Base-by-base conservation (phyloP, 352 stramenopile genomes). In the Phytophthora multivora region DNA sequence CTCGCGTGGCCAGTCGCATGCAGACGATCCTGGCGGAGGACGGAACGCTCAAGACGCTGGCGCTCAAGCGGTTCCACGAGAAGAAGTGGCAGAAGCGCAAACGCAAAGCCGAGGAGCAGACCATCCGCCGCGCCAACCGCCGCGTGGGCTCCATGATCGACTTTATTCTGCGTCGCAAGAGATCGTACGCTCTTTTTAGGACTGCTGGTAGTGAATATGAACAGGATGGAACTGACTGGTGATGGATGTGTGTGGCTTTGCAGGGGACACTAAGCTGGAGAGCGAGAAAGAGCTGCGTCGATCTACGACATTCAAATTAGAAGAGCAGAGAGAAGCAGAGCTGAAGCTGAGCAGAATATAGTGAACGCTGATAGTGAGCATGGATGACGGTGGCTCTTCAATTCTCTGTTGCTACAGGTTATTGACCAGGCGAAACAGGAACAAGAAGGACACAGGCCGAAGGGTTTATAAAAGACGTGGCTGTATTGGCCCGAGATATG, bases 41-140 rank as follows among this genome's bases (percentile, higher is more conserved):
- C 70, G 85, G 85, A 38, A 80, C 87, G 59, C 75, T 91, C 56
- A 91, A 90, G 69, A 79, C 77, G 59, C 74, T 91, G 41, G 58
- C 65, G 64, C 83, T 82, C 66, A 89, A 89, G 69, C 69, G 78
- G 38, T 84, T 86, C 64, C 86, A 95, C 65, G 86, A 95, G 63
- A 95, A 95, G 64, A 88, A 90, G 53, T 91, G 80, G 77, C 77
- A 89, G 73, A 78, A 81, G 61, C 83, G 83, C 71, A 91, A 90
- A 49, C 86, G 86, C 63, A 91, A 93, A 71, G 67, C 69, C 38
- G 83, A 88, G 59, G 86, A 95, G 63, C 78, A 86, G 54, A 81
- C 71, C 40, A 95, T 95, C 62, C 86, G 86, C 57, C 81, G 89
- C 61, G 82, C 78, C 23, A 95, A 95, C 69, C 80, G 80, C 50